A percentile compares a stretch with the other conserved stretches of the same genome.
Conservation (phyloP, 352 stramenopile genomes). For the Phytophthora sojae region DNA sequence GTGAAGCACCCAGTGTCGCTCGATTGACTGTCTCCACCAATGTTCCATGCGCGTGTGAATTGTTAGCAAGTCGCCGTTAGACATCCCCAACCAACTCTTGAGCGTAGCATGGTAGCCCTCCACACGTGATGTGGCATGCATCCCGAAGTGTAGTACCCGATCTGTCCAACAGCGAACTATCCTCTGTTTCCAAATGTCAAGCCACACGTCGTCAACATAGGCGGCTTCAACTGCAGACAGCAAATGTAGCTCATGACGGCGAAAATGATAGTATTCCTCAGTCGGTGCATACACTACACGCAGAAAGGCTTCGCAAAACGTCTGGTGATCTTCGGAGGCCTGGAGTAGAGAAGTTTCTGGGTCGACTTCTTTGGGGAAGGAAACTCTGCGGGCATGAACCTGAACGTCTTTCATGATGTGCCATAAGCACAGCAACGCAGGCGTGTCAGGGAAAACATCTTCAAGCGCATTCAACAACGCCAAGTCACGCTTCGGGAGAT, state of each 20-base stretch:
- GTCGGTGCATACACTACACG: not conserved
- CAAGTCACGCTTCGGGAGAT: constrained; percentile 9
- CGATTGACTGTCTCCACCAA: constrained; percentile 8
- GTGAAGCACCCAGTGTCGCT: not conserved
- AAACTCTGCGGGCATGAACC: not conserved
- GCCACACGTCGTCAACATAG: not conserved
- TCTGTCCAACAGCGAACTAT: not conserved
- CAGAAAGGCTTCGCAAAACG: not conserved
- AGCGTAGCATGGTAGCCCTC: not conserved
- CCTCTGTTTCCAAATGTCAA: not conserved
- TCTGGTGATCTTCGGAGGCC: not conserved
- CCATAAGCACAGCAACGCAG: constrained; percentile 15
- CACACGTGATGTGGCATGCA: not conserved
- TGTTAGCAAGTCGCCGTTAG: not conserved
- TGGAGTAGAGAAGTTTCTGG: not conserved
- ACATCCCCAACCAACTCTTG: not conserved
- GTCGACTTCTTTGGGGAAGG: constrained; percentile 6
- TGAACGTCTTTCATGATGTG: constrained; percentile 18
- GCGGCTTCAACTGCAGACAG: not conserved
- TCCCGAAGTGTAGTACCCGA: not conserved
- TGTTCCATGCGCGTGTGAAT: constrained; percentile 3
- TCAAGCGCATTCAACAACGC: constrained; percentile 7
- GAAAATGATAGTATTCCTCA: not conserved
- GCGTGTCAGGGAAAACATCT: not conserved
- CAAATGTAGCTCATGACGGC: not conserved